phyloP scores from a whole-genome alignment of 768 basidiomycete genomes.

The Cystofilobasidium ferigula region DNA sequence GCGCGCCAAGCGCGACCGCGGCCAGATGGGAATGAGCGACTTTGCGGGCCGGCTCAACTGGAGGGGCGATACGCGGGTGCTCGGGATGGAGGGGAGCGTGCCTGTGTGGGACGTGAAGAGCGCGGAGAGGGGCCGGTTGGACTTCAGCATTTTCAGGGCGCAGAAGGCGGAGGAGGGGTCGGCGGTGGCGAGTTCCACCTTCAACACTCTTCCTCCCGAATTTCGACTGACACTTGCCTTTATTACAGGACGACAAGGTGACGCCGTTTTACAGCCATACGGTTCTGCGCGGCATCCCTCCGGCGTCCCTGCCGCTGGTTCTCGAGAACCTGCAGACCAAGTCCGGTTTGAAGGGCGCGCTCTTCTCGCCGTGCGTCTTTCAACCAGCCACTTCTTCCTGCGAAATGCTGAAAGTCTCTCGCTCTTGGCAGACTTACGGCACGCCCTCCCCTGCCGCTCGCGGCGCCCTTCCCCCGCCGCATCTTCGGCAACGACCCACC shows the following conservation, averaged over 20 bases:
- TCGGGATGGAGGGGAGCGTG: constrained; percentile 49
- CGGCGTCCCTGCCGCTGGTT: neutral
- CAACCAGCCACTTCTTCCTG: neutral
- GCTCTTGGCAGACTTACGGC: neutral
- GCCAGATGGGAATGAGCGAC: constrained; percentile 42
- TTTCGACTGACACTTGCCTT: neutral
- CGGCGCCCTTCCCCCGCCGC: neutral
- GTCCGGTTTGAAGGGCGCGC: constrained; percentile 17
- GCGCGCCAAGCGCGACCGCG: constrained; percentile 42
- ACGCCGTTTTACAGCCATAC: constrained; percentile 21
- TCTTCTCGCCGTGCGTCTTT: constrained; percentile 1
- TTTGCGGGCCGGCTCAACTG: constrained; percentile 47
- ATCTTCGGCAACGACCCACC: neutral
- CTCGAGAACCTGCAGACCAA: constrained; percentile 6
- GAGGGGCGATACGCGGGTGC: constrained; percentile 48
- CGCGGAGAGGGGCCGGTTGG: neutral
- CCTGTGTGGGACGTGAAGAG: constrained; percentile 37
- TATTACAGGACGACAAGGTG: neutral
- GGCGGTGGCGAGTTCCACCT: neutral
- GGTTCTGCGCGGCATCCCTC: constrained; percentile 10
- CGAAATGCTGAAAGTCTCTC: no score
- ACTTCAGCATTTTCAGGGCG: constrained; percentile 6
- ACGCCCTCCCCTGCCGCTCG: constrained; percentile 1
- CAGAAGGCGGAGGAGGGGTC: neutral
- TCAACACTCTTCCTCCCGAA: neutral